Evolutionary conservation across 2,329 filamentous ascomycete genomes (phyloP), one percentile per base, ranked within the genome.

Genomic region (Trichoderma citrinoviride): DNA sequence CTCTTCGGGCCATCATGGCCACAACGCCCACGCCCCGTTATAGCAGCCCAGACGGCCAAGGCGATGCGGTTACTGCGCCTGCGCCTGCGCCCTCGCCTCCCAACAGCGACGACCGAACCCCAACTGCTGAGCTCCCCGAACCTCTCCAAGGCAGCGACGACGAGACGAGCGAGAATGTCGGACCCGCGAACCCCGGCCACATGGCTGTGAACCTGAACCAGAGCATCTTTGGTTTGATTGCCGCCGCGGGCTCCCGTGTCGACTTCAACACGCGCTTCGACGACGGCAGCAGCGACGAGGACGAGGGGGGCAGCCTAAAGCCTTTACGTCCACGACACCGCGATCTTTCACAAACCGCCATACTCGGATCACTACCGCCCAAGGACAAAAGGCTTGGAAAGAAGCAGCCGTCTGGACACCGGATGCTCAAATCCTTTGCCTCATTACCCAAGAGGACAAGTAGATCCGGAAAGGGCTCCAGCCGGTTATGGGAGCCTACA

Each of bases 171-270:
- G 81, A 85, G 69, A 81, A 83, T 43, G 77, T 82, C 49, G 69
- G 77, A 5, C 76, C 80, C 2, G 74, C 71, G 8, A 79, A 81
- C 64, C 78, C 77, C 43, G 77, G 79, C 15, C 79, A 82, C 68
- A 80, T 84, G 75, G 83, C 84, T 65, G 81, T 86, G 77, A 92
- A 93, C 73, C 92, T 96, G 88, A 95, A 97, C 77, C 93, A 97
- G 81, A 96, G 92, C 69, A 89, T 98, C 63, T 96, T 97, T 76
- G 93, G 92, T 61, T 86, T 98, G 78, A 93, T 98, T 70, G 91
- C 93, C 7, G 92, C 92, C 17, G 92, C 92, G 43, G 92, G 93
- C 7, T 93, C 92, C 33, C 87, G 87, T 66, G 88, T 90, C 58
- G 90, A 96, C 77, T 93, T 96, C 73, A 89, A 91, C 75, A 85